phyloP scores from a whole-genome alignment of 768 basidiomycete genomes.

The Coprinopsis cinerea region DNA sequence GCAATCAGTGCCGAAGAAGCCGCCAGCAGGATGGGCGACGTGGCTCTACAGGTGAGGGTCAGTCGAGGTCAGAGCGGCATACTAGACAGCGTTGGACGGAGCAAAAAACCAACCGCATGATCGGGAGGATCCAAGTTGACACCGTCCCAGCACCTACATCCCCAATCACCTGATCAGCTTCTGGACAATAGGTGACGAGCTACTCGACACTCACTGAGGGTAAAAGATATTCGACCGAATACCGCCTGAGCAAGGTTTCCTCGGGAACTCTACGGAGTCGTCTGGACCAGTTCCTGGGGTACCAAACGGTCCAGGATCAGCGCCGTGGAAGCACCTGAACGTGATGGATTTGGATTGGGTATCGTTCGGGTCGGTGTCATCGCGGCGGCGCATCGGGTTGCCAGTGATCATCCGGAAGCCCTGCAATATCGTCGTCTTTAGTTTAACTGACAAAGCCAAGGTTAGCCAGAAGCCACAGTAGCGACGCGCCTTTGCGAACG shows the following conservation, averaged over 20 bases:
- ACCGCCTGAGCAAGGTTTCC: not conserved
- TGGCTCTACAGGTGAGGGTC: slow-evolving; percentile 13
- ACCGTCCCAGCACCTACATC: slow-evolving; percentile 11
- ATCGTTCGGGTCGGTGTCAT: not conserved
- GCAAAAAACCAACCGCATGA: slow-evolving; percentile 1
- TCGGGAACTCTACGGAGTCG: slow-evolving; percentile 6
- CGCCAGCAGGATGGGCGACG: slow-evolving; percentile 6
- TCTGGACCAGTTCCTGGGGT: slow-evolving; percentile 1
- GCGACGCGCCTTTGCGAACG: slow-evolving; percentile 1
- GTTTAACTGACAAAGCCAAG: not conserved
- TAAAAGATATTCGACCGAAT: slow-evolving; percentile 5
- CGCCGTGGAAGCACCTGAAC: slow-evolving; percentile 6
- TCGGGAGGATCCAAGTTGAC: slow-evolving; percentile 7
- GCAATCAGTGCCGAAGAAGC: slow-evolving; percentile 6
- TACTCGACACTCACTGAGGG: not conserved
- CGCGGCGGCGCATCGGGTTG: not conserved
- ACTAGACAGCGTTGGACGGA: no score
- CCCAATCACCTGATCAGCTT: not conserved
- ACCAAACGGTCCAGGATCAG: slow-evolving; percentile 7
- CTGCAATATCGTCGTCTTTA: not conserved
- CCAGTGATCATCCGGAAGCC: slow-evolving; percentile 3
- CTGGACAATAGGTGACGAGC: no score
- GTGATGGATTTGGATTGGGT: not conserved
- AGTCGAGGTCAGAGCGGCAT: no score
- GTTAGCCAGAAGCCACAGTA: not conserved